These are phyloP conservation scores for Leccinum imitatum DNA, from an alignment of 768 basidiomycete species.

Conservation along the genomic window DNA sequence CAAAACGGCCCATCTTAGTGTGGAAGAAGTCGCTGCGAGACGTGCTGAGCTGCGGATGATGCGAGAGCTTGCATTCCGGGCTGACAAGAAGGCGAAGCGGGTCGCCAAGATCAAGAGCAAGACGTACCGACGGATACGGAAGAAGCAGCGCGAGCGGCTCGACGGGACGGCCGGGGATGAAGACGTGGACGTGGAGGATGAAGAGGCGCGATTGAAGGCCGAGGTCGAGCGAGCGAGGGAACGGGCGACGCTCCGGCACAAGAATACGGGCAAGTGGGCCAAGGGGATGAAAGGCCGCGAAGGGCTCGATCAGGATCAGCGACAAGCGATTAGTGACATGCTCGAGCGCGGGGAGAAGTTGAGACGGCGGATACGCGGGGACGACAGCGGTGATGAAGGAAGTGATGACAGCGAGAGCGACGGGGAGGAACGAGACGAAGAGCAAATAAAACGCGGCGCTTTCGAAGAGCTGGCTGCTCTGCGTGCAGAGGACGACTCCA, in stretches of 20 bases:
- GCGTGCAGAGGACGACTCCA: constrained; percentile 38
- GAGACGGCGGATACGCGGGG: constrained; percentile 70
- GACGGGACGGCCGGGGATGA: constrained; percentile 40
- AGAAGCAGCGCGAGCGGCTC: constrained; percentile 72
- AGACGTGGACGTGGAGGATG: constrained; percentile 37
- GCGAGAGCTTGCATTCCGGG: constrained; percentile 92
- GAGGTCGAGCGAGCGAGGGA: constrained; percentile 85
- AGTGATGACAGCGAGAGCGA: constrained; percentile 45
- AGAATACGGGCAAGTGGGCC: constrained; percentile 87
- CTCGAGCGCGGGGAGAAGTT: constrained; percentile 78
- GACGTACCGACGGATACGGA: constrained; percentile 80
- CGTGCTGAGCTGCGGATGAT: constrained; percentile 81
- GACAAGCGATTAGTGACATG: constrained; percentile 82
- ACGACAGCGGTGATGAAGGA: constrained; percentile 55
- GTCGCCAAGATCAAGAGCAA: constrained; percentile 96
- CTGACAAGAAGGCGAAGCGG: constrained; percentile 86
- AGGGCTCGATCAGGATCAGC: constrained; percentile 61
- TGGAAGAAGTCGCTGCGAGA: constrained; percentile 83
- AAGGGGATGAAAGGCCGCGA: constrained; percentile 68
- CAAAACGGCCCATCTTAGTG: constrained; percentile 74
- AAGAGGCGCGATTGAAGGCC: constrained; percentile 55
- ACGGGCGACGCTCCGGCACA: constrained; percentile 86
- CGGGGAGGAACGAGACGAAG: constrained; percentile 40
- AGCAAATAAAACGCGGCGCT: constrained; percentile 57
- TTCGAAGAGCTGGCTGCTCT: constrained; percentile 74